Percentiles rank a stretch among this genome's conserved stretches.
Evolutionary conservation across 169 alveolate genomes (phyloP).

Genomic region (Perkinsus marinus): DNA sequence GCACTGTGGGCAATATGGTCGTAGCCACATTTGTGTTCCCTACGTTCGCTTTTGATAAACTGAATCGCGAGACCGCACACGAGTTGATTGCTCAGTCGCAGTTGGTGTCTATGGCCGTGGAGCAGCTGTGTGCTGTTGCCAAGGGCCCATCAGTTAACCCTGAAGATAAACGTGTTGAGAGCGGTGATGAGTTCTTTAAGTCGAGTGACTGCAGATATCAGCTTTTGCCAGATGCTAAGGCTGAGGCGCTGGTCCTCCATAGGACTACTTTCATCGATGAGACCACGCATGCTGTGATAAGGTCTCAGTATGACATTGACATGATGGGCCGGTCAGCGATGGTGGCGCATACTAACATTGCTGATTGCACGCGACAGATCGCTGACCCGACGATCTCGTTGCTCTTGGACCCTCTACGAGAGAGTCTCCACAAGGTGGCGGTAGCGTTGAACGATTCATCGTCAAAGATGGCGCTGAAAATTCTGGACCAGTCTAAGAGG

Average conservation of each 20-base stretch:
- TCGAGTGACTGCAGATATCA: neutral
- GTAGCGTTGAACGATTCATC: neutral
- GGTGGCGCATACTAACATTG: neutral
- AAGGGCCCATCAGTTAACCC: neutral
- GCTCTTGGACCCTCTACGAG: neutral
- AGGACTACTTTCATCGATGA: neutral
- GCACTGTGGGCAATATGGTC: neutral
- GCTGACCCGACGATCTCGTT: neutral
- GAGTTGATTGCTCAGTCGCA: neutral
- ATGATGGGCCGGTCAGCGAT: neutral
- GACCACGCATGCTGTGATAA: neutral
- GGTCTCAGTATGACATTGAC: neutral
- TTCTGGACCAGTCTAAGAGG: neutral
- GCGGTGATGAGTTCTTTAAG: neutral
- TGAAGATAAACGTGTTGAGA: neutral
- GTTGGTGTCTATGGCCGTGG: neutral
- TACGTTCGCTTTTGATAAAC: neutral
- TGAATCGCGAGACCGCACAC: neutral
- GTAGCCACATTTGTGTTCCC: neutral
- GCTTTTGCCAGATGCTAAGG: neutral
- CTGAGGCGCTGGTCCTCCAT: neutral
- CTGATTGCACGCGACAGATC: neutral
- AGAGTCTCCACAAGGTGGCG: neutral
- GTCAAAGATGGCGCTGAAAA: neutral
- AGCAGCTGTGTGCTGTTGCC: neutral